These are phyloP conservation scores for Pulveroboletus sp. DNA, from an alignment of 1,284 basidiomycete species.

Conservation along the genomic window DNA sequence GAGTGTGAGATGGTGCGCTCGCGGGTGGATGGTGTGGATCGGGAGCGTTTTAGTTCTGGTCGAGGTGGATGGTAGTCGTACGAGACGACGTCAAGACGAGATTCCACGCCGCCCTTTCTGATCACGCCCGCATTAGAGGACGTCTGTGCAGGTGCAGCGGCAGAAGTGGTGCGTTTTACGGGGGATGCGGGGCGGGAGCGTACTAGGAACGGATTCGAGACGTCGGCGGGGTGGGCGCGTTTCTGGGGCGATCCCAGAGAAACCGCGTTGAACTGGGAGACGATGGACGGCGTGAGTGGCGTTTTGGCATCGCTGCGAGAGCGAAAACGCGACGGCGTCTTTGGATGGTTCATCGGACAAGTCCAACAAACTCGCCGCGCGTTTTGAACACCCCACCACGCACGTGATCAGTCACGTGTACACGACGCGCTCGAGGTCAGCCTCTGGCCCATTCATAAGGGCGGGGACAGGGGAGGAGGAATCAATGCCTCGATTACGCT, in stretches of 20 bases:
- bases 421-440: constrained; percentile 21
- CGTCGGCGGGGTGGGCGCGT: constrained; percentile 44
- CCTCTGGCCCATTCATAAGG: constrained; percentile 22
- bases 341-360: constrained; percentile 41
- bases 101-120: constrained; percentile 73
- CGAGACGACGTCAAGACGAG: constrained; percentile 69
- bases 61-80: constrained; percentile 58
- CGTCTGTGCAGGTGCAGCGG: constrained; percentile 54
- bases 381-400: constrained; percentile 15
- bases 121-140: constrained; percentile 68
- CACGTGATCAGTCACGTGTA: constrained; percentile 31
- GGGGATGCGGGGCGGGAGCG: constrained; percentile 61
- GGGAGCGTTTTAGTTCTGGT: constrained; percentile 67
- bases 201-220: constrained; percentile 63
- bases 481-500: constrained; percentile 22
- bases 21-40: constrained; percentile 61
- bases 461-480: not conserved
- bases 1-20: constrained; percentile 35
- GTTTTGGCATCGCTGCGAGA: constrained; percentile 72
- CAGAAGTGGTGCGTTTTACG: constrained; percentile 55
- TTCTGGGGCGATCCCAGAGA: constrained; percentile 49
- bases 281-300: constrained; percentile 67
- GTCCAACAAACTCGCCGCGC: not conserved
- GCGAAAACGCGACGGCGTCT: constrained; percentile 66
- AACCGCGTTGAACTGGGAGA: constrained; percentile 56